phyloP scores from a whole-genome alignment of 495 filamentous ascomycete genomes.

The Pyrenula aspistea region DNA sequence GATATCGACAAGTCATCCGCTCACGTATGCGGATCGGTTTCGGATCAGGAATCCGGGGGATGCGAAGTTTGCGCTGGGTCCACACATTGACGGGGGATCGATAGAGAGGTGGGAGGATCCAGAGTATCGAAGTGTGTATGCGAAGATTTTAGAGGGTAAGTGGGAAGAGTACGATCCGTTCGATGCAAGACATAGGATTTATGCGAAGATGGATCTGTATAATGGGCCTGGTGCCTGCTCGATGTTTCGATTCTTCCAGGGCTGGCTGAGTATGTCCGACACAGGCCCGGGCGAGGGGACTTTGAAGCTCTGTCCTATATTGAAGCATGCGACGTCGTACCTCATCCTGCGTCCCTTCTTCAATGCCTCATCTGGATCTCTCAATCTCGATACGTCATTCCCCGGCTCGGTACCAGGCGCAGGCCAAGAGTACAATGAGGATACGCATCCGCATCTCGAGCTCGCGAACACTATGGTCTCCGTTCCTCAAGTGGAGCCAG shows the following conservation, averaged over 20 bases:
- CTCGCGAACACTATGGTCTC: conserved; percentile 66
- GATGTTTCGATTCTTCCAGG: conserved; percentile 82
- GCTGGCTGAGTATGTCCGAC: conserved; percentile 72
- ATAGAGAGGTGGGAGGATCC: conserved; percentile 78
- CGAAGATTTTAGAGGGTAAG: conserved; percentile 54
- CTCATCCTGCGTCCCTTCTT: conserved; percentile 83
- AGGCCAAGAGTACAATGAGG: conserved; percentile 62
- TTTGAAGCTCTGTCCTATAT: conserved; percentile 69
- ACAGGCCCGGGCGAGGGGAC: conserved; percentile 66
- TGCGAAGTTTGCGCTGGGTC: conserved; percentile 68
- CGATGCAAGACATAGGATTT: conserved; percentile 58
- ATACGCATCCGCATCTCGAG: conserved; percentile 66
- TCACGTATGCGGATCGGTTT: conserved; percentile 70
- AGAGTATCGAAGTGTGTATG: conserved; percentile 68
- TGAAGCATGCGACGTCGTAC: conserved; percentile 65
- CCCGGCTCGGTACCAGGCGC: conserved; percentile 67
- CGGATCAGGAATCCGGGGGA: conserved; percentile 58
- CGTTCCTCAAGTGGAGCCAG: conserved; percentile 62
- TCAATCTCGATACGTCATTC: conserved; percentile 30
- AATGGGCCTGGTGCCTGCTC: conserved; percentile 71
- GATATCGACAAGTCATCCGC: conserved; percentile 53
- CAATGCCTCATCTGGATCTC: conserved; percentile 33
- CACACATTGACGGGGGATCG: conserved; percentile 75
- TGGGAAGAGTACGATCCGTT: conserved; percentile 81
- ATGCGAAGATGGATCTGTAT: conserved; percentile 64